phyloP scores from a whole-genome alignment of 768 basidiomycete genomes.

The Hebeloma cylindrosporum region DNA sequence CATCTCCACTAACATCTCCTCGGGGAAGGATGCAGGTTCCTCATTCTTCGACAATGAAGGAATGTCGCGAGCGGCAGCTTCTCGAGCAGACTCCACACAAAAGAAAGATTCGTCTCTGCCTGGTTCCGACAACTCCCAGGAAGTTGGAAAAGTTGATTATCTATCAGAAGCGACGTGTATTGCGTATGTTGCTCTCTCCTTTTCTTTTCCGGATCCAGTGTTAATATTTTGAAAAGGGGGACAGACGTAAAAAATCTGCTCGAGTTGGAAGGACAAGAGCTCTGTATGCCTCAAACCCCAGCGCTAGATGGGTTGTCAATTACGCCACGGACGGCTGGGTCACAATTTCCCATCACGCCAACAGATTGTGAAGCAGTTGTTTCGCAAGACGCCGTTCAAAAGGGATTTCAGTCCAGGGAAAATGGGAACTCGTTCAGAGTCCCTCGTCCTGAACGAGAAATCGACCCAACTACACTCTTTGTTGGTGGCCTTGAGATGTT shows the following conservation, averaged over 20 bases:
- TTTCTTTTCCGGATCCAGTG: background rate
- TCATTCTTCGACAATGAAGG: too few relatives aligned
- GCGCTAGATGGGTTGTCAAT: conserved; percentile 48
- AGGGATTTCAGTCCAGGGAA: conserved; percentile 27
- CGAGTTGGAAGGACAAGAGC: conserved; percentile 32
- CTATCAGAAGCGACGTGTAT: too few relatives aligned
- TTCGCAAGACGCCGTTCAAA: conserved; percentile 19
- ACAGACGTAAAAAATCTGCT: background rate
- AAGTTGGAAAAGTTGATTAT: too few relatives aligned
- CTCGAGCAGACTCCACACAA: too few relatives aligned
- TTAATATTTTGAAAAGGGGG: background rate
- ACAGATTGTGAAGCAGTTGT: conserved; percentile 36
- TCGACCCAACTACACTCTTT: conserved; percentile 72
- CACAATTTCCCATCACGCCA: conserved; percentile 51
- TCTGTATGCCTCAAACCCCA: conserved; percentile 44
- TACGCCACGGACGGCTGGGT: conserved; percentile 50
- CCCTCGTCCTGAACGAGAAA: conserved; percentile 34
- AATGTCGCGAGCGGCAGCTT: too few relatives aligned
- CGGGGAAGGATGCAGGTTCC: background rate
- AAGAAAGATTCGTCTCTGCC: too few relatives aligned
- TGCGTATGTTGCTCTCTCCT: too few relatives aligned
- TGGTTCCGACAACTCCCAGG: too few relatives aligned
- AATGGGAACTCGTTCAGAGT: conserved; percentile 19
- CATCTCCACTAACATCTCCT: background rate
- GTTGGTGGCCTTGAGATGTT: conserved; percentile 73